These are phyloP conservation scores for Fraxinus albicans DNA, from an alignment of 305 asterid genomes.

Conservation along the genomic window DNA sequence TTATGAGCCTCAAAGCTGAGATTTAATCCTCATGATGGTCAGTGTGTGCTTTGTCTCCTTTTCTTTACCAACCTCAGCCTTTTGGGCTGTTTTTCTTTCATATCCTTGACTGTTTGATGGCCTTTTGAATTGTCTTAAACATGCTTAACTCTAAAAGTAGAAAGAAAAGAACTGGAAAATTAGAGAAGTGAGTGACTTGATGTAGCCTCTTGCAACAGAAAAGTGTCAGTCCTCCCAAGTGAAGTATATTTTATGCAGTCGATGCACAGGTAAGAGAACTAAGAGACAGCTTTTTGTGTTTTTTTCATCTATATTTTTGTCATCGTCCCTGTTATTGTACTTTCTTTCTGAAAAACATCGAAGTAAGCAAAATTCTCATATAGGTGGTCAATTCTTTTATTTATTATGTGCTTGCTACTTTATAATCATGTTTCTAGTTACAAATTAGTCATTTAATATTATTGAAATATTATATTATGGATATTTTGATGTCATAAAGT, in stretches of 20 bases:
- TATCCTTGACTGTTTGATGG: not conserved
- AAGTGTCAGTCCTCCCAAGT: not conserved
- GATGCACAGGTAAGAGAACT: not conserved
- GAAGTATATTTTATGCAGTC: not conserved
- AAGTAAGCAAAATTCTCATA: not conserved
- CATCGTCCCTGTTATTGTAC: not conserved
- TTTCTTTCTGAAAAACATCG: not conserved
- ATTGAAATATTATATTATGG: not conserved
- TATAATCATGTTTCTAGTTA: not conserved
- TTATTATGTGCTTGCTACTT: not conserved
- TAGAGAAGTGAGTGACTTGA: not conserved
- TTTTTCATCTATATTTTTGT: not conserved
- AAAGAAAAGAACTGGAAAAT: not conserved
- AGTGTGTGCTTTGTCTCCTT: not conserved
- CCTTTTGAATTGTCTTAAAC: not conserved
- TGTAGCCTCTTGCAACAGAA: not conserved
- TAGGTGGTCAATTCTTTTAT: not conserved
- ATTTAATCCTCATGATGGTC: not conserved
- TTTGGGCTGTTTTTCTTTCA: not conserved
- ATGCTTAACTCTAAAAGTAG: not conserved
- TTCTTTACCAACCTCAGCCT: not conserved
- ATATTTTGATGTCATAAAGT: not conserved
- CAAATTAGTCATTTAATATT: not conserved
- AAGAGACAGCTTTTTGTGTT: not conserved
- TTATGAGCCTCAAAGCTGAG: not conserved